Base-by-base conservation (phyloP, 768 basidiomycete genomes). In the Postia placenta region DNA sequence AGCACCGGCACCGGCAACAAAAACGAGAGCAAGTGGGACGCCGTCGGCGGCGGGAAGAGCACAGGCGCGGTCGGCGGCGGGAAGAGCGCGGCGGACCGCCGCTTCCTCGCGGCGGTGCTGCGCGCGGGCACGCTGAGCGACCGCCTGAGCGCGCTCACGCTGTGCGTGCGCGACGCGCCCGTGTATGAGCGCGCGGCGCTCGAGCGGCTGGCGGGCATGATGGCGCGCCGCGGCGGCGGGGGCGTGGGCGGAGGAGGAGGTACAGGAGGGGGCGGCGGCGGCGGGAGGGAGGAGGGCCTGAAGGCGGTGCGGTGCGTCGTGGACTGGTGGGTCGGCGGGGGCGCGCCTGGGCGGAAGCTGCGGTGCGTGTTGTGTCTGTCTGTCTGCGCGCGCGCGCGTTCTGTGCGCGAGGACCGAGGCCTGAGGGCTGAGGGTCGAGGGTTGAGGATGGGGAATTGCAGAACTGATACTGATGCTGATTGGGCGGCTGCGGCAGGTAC, bases 311-410 rank as follows among this genome's bases (percentile, higher is more conserved):
- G 94, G 37, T 95, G 93, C 53, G 74, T 99, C 50, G 84, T 90
- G 26, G 95, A 98, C 77, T 97, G 95, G 93, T 96, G 93, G 92
- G 79, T 87, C 40, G 93, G 92, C 26, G 94, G 93, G 20, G 92
- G 92, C n/a, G 88, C 83, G 17, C 90, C 92, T 0, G 72, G 76
- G 50, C 73, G 90, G 52, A 98, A 98, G 64, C 76, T 97, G 22
- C 90, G 78, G 89, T 93, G 52, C 45, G 82, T 72, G 12, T 38
- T n/a, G n/a, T n/a, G n/a, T n/a, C n/a, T n/a, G n/a, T n/a, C n/a
- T n/a, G n/a, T 24, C 19, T 27, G 26, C 11, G 33, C n/a, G 2
- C 23, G 24, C 52, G 12, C 23, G 7, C 24, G 11, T 23, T 24
- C 0, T 23, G 5, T 27, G 23, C 9, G n/a, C n/a, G n/a, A n/a